Evolutionary conservation across 176 grass and related monocot genomes (phyloP).

Genomic region (Phragmites australis): DNA sequence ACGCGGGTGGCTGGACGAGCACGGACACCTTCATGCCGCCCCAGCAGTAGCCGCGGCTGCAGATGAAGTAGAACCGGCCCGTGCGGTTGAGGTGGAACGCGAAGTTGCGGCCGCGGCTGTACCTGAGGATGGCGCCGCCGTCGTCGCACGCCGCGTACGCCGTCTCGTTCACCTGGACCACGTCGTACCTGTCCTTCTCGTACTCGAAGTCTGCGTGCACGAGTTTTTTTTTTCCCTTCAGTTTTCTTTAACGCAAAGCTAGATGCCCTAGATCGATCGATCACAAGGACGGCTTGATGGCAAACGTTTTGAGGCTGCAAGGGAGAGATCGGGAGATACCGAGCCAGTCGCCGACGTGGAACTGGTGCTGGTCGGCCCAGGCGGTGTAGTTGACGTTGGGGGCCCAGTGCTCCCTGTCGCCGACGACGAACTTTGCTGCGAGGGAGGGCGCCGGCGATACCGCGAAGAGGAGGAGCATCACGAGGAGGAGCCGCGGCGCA

Average conservation of each 20-base stretch:
- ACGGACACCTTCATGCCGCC: conserved; percentile 68
- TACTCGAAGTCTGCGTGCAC: conserved; percentile 59
- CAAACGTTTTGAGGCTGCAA: background rate
- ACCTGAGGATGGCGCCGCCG: conserved; percentile 48
- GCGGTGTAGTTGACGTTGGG: conserved; percentile 62
- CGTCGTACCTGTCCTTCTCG: conserved; percentile 51
- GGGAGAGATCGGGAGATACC: conserved; percentile 23
- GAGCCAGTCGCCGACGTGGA: conserved; percentile 80
- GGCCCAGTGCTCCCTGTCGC: conserved; percentile 41
- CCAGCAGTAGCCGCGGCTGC: conserved; percentile 76
- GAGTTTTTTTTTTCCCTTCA: background rate
- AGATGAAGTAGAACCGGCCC: conserved; percentile 76
- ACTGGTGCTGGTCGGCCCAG: conserved; percentile 59
- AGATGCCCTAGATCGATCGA: no score
- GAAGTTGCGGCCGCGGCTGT: conserved; percentile 51
- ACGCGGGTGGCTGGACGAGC: conserved; percentile 28
- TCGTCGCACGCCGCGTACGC: conserved; percentile 61
- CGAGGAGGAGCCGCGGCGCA: background rate
- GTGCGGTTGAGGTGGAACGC: conserved; percentile 55
- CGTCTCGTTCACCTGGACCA: conserved; percentile 64
- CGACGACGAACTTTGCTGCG: conserved; percentile 44
- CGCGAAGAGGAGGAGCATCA: background rate
- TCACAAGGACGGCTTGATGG: background rate
- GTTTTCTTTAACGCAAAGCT: no score
- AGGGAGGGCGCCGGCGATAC: conserved; percentile 3